Base-by-base conservation (phyloP, 192 early-diverging fungal species). In the Rhizophlyctis rosea region DNA sequence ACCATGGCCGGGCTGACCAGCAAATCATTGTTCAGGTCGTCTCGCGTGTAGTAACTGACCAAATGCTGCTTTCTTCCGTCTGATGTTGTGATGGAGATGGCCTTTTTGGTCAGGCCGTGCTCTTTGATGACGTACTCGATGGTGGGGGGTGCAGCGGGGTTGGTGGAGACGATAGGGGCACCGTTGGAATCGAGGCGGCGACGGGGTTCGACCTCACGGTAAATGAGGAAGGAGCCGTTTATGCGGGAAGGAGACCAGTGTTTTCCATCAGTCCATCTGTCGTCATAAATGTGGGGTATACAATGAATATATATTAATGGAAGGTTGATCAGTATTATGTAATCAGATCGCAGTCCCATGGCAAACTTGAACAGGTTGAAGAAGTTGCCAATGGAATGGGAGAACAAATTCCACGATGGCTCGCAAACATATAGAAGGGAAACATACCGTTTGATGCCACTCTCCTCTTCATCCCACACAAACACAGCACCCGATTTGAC, bases 401-500 rank as follows among this genome's bases (percentile, higher is more conserved):
- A n/a, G n/a, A n/a, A n/a, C n/a, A n/a, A n/a, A n/a, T n/a, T n/a
- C n/a, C n/a, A n/a, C n/a, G n/a, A n/a, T n/a, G n/a, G n/a, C n/a
- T n/a, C n/a, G n/a, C n/a, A n/a, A n/a, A n/a, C n/a, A n/a, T n/a
- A n/a, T n/a, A n/a, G n/a, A n/a, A n/a, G 4, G 4, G 11, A 60
- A 50, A 23, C 61, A 3, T 50, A 65, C 34, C 93, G 81, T 65
- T 90, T 78, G 86, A 95, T 95, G 18, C 91, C 93, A 49, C 86
- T 85, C 70, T 95, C 91, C 56, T 88, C 74, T 74, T 95, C 93
- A 67, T 93, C 91, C 87, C 92, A 95, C 35, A 89, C 87, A 77
- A 92, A 95, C 28, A 94, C 86, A 3, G 91, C 90, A 1, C 91
- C 91, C 1, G 93, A 92, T 47, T 81, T 75, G 54, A 95, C 90